Evolutionary conservation across 208 protist genomes (phyloP).

Genomic region (Crithidia thermophila): DNA sequence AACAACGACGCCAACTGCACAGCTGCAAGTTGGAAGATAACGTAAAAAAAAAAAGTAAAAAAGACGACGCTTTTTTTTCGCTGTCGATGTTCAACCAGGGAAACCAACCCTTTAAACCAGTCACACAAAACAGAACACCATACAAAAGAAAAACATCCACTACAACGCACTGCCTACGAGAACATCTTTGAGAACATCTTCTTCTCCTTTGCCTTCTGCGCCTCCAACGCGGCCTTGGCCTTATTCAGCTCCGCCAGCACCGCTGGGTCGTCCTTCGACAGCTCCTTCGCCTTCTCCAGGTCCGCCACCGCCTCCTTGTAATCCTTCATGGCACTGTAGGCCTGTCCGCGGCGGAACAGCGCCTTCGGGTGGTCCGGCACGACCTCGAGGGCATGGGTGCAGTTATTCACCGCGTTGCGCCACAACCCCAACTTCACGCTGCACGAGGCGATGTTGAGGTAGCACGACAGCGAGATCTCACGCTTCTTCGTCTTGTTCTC

Average conservation of each 20-base stretch:
- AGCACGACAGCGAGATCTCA: conserved; percentile 74
- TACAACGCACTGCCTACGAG: conserved; percentile 9
- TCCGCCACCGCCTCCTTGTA: conserved; percentile 53
- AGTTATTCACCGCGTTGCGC: conserved; percentile 72
- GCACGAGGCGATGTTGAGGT: conserved; percentile 84
- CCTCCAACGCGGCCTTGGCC: conserved; percentile 36
- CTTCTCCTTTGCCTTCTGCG: conserved; percentile 57
- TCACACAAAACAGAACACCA: not conserved
- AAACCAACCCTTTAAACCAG: too few relatives aligned
- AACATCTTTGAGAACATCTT: conserved; percentile 82
- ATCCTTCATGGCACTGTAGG: conserved; percentile 49
- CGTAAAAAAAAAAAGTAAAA: not conserved
- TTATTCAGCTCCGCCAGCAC: conserved; percentile 50
- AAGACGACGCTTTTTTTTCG: not conserved
- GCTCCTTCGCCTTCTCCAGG: conserved; percentile 45
- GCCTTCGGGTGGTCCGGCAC: conserved; percentile 61
- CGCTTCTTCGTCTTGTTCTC: conserved; percentile 52
- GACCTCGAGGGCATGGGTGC: conserved; percentile 58
- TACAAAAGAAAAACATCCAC: not conserved
- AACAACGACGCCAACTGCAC: too few relatives aligned
- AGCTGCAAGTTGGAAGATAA: too few relatives aligned
- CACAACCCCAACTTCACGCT: conserved; percentile 68
- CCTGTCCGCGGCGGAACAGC: conserved; percentile 73
- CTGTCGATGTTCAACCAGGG: too few relatives aligned
- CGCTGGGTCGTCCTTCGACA: conserved; percentile 45